phyloP scores from a whole-genome alignment of 1,284 basidiomycete species.

The Fomitiporia mediterranea region DNA sequence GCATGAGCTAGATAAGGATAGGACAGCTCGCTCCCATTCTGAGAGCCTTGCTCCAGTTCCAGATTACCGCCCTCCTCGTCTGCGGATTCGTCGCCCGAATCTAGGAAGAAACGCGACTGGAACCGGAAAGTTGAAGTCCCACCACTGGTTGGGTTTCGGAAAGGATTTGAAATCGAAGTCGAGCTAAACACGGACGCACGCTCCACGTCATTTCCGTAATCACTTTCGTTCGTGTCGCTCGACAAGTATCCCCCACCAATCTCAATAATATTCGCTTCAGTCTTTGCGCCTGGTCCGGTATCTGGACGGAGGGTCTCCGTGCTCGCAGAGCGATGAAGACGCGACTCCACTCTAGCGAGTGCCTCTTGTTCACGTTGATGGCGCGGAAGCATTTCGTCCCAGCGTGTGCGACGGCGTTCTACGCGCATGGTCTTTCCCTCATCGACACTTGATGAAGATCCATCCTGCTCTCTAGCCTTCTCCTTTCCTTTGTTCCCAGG shows the following conservation, averaged over 20 bases:
- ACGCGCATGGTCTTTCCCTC: not conserved
- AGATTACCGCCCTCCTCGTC: too few relatives aligned
- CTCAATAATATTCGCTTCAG: not conserved
- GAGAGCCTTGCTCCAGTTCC: too few relatives aligned
- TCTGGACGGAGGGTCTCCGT: conserved; percentile 17
- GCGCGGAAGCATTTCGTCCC: conserved; percentile 23
- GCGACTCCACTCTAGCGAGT: conserved; percentile 20
- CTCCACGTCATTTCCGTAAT: not conserved
- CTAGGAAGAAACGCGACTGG: not conserved
- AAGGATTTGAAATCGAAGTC: not conserved
- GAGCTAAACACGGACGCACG: not conserved
- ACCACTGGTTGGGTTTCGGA: not conserved
- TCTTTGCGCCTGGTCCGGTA: not conserved
- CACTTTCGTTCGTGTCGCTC: not conserved
- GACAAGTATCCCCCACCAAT: not conserved
- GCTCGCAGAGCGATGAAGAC: conserved; percentile 12
- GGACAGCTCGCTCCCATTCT: too few relatives aligned
- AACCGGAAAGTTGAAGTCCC: not conserved
- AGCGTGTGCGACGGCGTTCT: conserved; percentile 12
- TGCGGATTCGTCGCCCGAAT: not conserved
- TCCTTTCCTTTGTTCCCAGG: too few relatives aligned
- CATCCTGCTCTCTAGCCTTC: too few relatives aligned
- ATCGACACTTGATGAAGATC: not conserved
- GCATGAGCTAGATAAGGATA: too few relatives aligned
- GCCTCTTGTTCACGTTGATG: conserved; percentile 22